Base-by-base conservation (phyloP, 192 early-diverging fungal species). In the Backusella westeae region DNA sequence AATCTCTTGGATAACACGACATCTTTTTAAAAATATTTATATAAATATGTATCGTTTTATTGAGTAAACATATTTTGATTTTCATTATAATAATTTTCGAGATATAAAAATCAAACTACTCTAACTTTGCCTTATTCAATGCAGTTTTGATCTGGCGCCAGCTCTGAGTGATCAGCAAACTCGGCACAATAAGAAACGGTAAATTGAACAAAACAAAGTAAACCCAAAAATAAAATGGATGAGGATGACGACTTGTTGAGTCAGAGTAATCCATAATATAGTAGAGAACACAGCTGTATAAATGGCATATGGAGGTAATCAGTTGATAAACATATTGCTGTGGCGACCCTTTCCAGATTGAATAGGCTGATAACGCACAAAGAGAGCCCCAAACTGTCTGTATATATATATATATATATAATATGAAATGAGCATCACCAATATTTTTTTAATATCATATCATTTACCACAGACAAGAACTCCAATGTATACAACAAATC, bases 151-250 rank as follows among this genome's bases (percentile, higher is more conserved):
- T 23, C 14, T 70, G 69, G 6, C 23, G 35, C 23, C 19, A 41
- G 10, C 69, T 70, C n/a, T 70, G 69, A 41, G 10, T 15, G 21
- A 70, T 3, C 21, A 70, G 23, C 21, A 39, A 1, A 35, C 21
- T 41, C 4, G 69, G 69, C 26, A 85, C 76, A 21, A 96, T 71
- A 72, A 96, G 88, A 96, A 96, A 98, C 6, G 92, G 85, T 23
- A 82, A 67, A 83, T 98, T 98, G 76, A 96, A 83, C 41, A 87
- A 81, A 7, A 90, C 87, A 88, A 98, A 97, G 89, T 98, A 98
- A 71, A 93, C 88, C 86, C 90, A 96, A 77, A 92, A 96, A 87
- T 98, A 96, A 80, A 88, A 86, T 15, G 94, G 89, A 74, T 91
- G 86, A 8, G 94, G 93, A 73, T 90, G 85, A 71, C 88, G 89